phyloP scores from a whole-genome alignment of 2,329 filamentous ascomycete genomes.

The Colletotrichum musicola region DNA sequence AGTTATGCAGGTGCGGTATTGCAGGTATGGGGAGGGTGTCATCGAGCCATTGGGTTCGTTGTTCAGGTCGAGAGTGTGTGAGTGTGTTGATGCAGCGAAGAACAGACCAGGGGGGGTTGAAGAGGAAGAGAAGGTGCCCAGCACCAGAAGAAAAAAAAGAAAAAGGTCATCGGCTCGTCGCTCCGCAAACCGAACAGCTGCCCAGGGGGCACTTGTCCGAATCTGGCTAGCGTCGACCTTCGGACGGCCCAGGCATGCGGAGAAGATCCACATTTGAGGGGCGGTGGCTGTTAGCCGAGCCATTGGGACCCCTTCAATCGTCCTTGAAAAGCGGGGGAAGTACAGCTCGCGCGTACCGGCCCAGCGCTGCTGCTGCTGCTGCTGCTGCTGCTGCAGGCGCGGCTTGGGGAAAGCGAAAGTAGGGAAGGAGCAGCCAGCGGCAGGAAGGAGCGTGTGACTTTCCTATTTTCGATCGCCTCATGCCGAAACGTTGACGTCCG shows the following conservation, averaged over 20 bases:
- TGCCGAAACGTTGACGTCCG: conserved; percentile 4
- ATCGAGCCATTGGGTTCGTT: not conserved
- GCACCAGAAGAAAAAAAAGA: not conserved
- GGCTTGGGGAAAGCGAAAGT: not conserved
- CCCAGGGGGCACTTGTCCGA: not conserved
- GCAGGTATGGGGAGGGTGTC: conserved; percentile 22
- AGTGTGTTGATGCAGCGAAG: too few species aligned
- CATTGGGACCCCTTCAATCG: conserved; percentile 6
- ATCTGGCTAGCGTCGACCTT: not conserved
- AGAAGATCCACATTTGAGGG: conserved; percentile 22
- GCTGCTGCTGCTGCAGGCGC: conserved; percentile 2
- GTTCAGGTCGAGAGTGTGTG: not conserved
- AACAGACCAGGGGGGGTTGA: not conserved
- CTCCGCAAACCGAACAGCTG: conserved; percentile 24
- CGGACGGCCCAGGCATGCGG: conserved; percentile 30
- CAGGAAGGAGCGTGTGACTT: conserved; percentile 28
- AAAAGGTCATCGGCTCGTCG: conserved; percentile 32
- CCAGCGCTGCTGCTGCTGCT: not conserved
- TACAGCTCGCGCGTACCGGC: not conserved
- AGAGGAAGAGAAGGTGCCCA: not conserved
- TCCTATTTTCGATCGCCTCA: conserved; percentile 21
- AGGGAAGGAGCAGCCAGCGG: conserved; percentile 8
- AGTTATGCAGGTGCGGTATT: conserved; percentile 30
- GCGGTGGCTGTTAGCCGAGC: conserved; percentile 14
- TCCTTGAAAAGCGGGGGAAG: conserved; percentile 30